A percentile compares a stretch with the other conserved stretches of the same genome.
Evolutionary conservation across 306 rosid species (phyloP).

Genomic region (Sindora glabra): DNA sequence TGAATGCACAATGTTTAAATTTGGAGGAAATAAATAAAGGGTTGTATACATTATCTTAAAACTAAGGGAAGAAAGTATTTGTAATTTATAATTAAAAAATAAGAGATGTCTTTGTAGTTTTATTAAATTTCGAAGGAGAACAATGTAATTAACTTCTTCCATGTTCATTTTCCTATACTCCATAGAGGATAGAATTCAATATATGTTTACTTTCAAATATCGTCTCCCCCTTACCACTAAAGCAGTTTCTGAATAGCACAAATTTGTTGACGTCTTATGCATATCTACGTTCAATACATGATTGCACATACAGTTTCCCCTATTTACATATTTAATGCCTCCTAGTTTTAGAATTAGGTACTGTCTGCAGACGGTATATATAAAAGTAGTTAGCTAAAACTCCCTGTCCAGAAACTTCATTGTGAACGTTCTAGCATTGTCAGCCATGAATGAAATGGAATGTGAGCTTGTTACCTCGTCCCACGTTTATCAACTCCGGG

Average conservation of each 20-base stretch:
- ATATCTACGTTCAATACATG: not conserved
- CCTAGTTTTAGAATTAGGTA: not conserved
- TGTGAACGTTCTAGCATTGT: not conserved
- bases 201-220: not conserved
- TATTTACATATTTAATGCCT: not conserved
- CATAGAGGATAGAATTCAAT: not conserved
- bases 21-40: too few relatives aligned
- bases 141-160: not conserved
- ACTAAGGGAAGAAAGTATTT: too few relatives aligned
- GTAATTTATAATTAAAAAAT: too few relatives aligned
- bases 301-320: not conserved
- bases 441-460: slow-evolving; percentile 23
- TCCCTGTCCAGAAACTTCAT: not conserved
- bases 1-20: too few relatives aligned
- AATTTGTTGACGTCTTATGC: not conserved
- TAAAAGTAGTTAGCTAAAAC: not conserved
- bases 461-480: slow-evolving; percentile 19
- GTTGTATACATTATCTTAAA: too few relatives aligned
- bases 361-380: too few relatives aligned
- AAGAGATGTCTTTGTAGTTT: too few relatives aligned
- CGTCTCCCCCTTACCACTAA: not conserved
- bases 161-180: not conserved
- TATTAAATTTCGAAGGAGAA: too few relatives aligned
- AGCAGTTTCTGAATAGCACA: not conserved
- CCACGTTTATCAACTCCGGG: slow-evolving; percentile 17